A percentile compares a stretch with the other conserved stretches of the same genome.
Conservation (phyloP, 2,329 filamentous ascomycete species). For the Sphaerostilbella broomeana region DNA sequence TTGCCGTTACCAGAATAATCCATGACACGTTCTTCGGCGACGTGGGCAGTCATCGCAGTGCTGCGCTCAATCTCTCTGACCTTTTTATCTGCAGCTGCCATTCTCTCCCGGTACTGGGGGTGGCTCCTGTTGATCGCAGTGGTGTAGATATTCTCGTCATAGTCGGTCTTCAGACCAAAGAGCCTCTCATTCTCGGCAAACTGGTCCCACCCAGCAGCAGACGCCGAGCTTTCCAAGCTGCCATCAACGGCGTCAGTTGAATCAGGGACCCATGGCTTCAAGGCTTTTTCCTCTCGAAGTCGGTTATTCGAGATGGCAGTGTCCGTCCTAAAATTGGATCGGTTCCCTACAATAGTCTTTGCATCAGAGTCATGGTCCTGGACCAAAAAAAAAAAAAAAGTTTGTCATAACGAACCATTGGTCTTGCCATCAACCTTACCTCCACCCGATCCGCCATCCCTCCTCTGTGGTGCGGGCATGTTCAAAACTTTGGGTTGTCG, state of each 20-base stretch:
- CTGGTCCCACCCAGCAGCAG: constrained; percentile 70
- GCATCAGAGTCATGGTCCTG: not conserved
- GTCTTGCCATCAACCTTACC: constrained; percentile 28
- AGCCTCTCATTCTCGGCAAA: constrained; percentile 83
- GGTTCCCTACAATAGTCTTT: constrained; percentile 46
- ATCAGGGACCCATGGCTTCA: constrained; percentile 78
- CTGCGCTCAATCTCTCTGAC: constrained; percentile 85
- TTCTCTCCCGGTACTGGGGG: constrained; percentile 71
- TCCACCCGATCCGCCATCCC: constrained; percentile 27
- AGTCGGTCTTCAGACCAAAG: constrained; percentile 83
- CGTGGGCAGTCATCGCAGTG: constrained; percentile 66
- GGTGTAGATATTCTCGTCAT: constrained; percentile 92
- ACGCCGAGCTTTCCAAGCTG: constrained; percentile 58
- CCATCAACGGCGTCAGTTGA: constrained; percentile 55
- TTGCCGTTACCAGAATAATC: constrained; percentile 56
- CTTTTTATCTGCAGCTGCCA: constrained; percentile 73
- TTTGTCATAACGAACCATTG: constrained; percentile 28
- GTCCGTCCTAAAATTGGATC: constrained; percentile 74
- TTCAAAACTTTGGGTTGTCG: constrained; percentile 20
- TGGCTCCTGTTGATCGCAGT: constrained; percentile 80
- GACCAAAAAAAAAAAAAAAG: not conserved
- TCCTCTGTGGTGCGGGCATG: constrained; percentile 34
- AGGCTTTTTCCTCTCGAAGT: constrained; percentile 60
- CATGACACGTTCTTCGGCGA: constrained; percentile 82
- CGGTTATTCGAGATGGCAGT: constrained; percentile 75